Conservation (phyloP, 257 asterid species). For the Marsdenia floribunda region DNA sequence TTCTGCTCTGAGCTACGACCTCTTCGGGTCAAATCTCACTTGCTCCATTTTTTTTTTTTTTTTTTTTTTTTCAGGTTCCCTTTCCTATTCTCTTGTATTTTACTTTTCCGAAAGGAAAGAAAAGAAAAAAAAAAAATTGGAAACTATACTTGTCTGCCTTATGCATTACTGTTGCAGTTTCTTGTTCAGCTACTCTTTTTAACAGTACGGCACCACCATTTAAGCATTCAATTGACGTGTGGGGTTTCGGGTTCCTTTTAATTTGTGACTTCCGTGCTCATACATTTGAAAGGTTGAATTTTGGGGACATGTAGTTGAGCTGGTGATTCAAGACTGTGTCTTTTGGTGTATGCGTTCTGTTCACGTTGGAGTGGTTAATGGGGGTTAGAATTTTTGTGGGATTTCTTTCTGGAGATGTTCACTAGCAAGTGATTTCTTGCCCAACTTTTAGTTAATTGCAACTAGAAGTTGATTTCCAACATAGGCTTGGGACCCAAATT, state of each 20-base stretch:
- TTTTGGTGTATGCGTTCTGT: constrained; percentile 8
- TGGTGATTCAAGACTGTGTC: constrained; percentile 3
- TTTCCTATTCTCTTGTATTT: neutral
- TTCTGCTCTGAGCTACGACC: constrained; percentile 11
- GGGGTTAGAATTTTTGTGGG: neutral
- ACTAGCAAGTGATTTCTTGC: constrained; percentile 6
- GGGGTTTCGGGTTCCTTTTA: neutral
- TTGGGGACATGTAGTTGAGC: constrained; percentile 25
- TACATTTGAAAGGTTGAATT: constrained; percentile 6
- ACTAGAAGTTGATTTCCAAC: neutral
- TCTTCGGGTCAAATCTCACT: constrained; percentile 21
- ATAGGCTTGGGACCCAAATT: neutral
- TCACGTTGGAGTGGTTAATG: constrained; percentile 20
- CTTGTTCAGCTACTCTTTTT: neutral
- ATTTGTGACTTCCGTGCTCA: neutral
- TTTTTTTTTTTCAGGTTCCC: constrained; percentile 5
- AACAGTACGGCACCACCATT: neutral
- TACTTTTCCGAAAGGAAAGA: neutral
- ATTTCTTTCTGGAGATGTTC: constrained; percentile 2
- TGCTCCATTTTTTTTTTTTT: neutral
- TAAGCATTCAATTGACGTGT: neutral
- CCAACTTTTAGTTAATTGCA: neutral
- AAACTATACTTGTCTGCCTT: too few relatives aligned
- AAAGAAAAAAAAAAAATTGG: too few relatives aligned
- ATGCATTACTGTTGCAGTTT: neutral